phyloP scores from a whole-genome alignment of 2,329 filamentous ascomycete genomes.

The Claviceps sp. region DNA sequence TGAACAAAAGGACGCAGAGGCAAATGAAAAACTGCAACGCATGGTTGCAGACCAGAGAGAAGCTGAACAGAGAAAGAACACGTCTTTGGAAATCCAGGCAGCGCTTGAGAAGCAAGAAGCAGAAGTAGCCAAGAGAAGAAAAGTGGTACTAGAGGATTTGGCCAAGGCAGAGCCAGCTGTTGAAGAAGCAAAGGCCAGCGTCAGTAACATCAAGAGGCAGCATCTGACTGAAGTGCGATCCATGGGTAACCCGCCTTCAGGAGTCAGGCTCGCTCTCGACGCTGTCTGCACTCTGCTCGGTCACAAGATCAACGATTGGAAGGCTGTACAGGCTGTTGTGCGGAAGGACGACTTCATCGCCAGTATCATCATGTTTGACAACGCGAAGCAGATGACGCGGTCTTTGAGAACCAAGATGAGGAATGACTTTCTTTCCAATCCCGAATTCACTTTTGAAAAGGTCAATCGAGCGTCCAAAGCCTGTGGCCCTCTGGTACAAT shows the following conservation, averaged over 20 bases:
- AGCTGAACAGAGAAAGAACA: slow-evolving; percentile 79
- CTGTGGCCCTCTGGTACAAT: slow-evolving; percentile 91
- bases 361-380: slow-evolving; percentile 95
- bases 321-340: slow-evolving; percentile 75
- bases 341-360: slow-evolving; percentile 93
- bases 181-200: slow-evolving; percentile 82
- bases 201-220: slow-evolving; percentile 96
- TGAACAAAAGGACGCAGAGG: slow-evolving; percentile 86
- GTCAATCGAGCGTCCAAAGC: slow-evolving; percentile 95
- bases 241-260: slow-evolving; percentile 83
- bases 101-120: slow-evolving; percentile 81
- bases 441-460: slow-evolving; percentile 91
- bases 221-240: slow-evolving; percentile 95
- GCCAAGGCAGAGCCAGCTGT: slow-evolving; percentile 89
- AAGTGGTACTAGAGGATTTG: slow-evolving; percentile 77
- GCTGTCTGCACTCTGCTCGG: slow-evolving; percentile 93
- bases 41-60: slow-evolving; percentile 96
- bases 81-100: slow-evolving; percentile 77
- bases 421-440: slow-evolving; percentile 79
- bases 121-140: slow-evolving; percentile 68
- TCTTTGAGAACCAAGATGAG: slow-evolving; percentile 75
- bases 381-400: slow-evolving; percentile 87
- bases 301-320: slow-evolving; percentile 84
- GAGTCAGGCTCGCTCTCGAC: slow-evolving; percentile 84
- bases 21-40: slow-evolving; percentile 90